Evolutionary conservation across 2,329 filamentous ascomycete species (phyloP).

Genomic region (Aspergillus sp.): DNA sequence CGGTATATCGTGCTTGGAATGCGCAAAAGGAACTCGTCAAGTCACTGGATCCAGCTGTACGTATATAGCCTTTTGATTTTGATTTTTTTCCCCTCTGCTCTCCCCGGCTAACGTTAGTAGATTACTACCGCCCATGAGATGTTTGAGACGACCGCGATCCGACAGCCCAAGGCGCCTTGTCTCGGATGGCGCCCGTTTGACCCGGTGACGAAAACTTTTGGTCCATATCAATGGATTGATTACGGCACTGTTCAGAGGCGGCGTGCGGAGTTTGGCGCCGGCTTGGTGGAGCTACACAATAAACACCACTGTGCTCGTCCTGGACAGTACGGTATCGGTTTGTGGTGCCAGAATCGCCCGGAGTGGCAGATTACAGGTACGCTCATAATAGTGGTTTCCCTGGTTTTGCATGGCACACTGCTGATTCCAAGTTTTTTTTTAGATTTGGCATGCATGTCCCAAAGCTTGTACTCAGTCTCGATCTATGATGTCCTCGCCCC

Average conservation of each 20-base stretch:
- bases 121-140: conserved; percentile 76
- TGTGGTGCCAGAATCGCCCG: conserved; percentile 86
- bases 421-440: conserved; percentile 1
- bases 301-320: conserved; percentile 67
- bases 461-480: conserved; percentile 86
- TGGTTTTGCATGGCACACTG: neutral
- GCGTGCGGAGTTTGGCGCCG: conserved; percentile 82
- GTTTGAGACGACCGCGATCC: conserved; percentile 71
- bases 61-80: conserved; percentile 1
- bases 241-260: conserved; percentile 79
- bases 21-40: conserved; percentile 73
- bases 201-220: conserved; percentile 71
- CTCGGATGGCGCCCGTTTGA: conserved; percentile 84
- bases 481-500: conserved; percentile 95
- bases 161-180: conserved; percentile 70
- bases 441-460: conserved; percentile 87
- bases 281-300: conserved; percentile 80
- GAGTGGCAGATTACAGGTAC: conserved; percentile 84
- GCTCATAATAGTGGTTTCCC: conserved; percentile 22
- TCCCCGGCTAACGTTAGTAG: conserved; percentile 23
- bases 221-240: conserved; percentile 80
- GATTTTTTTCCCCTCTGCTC: neutral
- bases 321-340: conserved; percentile 71
- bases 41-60: conserved; percentile 70
- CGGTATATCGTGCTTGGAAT: conserved; percentile 83